These are phyloP conservation scores for Nephelium lappaceum DNA, from an alignment of 345 rosid species.

Conservation along the genomic window DNA sequence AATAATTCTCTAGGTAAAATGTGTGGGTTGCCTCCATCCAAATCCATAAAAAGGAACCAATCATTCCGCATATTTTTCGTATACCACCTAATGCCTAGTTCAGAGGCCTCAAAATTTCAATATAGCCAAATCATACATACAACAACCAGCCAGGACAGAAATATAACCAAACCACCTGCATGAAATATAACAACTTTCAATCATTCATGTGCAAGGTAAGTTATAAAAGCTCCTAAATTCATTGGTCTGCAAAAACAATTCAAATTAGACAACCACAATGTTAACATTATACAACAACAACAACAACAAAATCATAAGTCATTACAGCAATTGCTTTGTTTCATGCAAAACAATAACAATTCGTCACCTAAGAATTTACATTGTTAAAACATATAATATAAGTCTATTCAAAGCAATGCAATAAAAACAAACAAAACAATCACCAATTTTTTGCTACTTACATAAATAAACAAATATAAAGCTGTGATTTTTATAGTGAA, in stretches of 20 bases:
- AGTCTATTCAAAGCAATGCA: too few relatives aligned
- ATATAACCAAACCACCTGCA: slow-evolving; percentile 22
- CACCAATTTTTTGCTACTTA: background rate
- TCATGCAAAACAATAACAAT: background rate
- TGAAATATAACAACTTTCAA: background rate
- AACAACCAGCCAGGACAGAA: background rate
- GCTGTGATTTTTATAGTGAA: background rate
- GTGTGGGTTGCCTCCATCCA: slow-evolving; percentile 45
- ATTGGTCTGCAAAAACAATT: background rate
- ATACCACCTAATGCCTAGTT: slow-evolving; percentile 9
- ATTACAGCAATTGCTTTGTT: background rate
- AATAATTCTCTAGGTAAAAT: slow-evolving; percentile 52
- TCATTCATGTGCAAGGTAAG: background rate
- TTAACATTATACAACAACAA: background rate
- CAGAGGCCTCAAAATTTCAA: slow-evolving; percentile 25
- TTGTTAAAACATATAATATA: background rate
- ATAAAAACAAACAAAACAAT: too few relatives aligned
- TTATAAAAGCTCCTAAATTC: background rate
- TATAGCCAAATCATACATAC: background rate
- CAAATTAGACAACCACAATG: background rate
- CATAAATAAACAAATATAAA: background rate
- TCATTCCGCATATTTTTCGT: slow-evolving; percentile 38
- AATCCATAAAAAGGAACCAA: slow-evolving; percentile 52
- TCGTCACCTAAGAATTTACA: background rate
- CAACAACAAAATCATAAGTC: background rate